A percentile compares a stretch with the other conserved stretches of the same genome.
These are phyloP conservation scores for Anisodus acutangulus DNA, from an alignment of 257 asterid genomes.

Conservation along the genomic window DNA sequence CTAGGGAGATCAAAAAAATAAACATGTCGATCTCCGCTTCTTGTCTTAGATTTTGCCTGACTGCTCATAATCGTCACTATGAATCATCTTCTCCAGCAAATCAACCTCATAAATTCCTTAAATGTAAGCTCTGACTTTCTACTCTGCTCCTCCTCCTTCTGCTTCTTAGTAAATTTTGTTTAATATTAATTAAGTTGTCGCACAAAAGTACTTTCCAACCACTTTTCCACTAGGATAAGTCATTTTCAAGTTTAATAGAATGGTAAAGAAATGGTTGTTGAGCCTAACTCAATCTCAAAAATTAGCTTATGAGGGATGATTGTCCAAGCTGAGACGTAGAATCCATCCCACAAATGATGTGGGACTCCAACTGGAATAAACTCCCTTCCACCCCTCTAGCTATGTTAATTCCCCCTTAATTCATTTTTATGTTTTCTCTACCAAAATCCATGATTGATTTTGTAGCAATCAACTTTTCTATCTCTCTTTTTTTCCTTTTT, in stretches of 20 bases:
- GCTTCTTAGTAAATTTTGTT: not conserved
- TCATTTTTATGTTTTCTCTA: not conserved
- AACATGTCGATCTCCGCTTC: constrained; percentile 33
- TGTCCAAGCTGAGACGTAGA: no score
- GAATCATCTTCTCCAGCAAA: constrained; percentile 16
- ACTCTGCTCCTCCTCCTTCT: no score
- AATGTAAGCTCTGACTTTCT: not conserved
- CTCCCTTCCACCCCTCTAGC: no score
- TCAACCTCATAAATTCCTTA: not conserved
- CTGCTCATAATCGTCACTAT: constrained; percentile 25
- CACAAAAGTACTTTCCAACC: not conserved
- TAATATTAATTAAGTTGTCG: not conserved
- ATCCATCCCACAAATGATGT: no score
- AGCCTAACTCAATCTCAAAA: no score
- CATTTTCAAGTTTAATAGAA: not conserved
- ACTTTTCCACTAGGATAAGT: not conserved
- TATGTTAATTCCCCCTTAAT: not conserved
- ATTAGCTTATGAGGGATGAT: no score
- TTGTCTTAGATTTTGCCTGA: not conserved
- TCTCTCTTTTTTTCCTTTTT: not conserved
- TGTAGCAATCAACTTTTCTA: not conserved
- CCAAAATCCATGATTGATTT: not conserved
- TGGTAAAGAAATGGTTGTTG: no score
- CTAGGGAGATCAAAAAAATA: not conserved
- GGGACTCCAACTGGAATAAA: no score